A percentile compares a stretch with the other conserved stretches of the same genome.
These are phyloP conservation scores for Simplicillium sp. DNA, from an alignment of 2,329 filamentous ascomycete species.

Conservation along the genomic window DNA sequence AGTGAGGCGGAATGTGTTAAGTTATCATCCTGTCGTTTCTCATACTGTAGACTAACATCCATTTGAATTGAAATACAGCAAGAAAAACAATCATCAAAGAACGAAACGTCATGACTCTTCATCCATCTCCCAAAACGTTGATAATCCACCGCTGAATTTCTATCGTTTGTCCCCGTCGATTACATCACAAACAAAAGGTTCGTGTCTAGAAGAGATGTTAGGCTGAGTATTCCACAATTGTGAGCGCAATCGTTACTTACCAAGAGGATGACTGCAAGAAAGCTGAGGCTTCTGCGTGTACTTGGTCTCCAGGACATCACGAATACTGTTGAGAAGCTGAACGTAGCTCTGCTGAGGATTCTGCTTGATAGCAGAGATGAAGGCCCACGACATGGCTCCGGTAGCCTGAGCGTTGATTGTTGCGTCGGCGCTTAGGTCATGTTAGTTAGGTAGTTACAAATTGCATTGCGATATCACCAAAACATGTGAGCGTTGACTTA, in stretches of 20 bases:
- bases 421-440: conserved; percentile 64
- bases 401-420: conserved; percentile 83
- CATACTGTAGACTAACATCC: no score
- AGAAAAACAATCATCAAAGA: no score
- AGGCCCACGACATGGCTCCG: conserved; percentile 97
- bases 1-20: no score
- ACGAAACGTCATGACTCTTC: no score
- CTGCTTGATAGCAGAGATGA: conserved; percentile 82
- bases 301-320: conserved; percentile 76
- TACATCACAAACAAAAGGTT: conserved; percentile 60
- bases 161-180: neutral
- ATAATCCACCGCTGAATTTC: no score
- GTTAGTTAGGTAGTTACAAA: conserved; percentile 10
- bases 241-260: conserved; percentile 45
- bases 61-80: no score
- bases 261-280: conserved; percentile 89
- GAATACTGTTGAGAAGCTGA: conserved; percentile 88
- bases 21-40: no score
- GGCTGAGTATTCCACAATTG: neutral
- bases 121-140: no score
- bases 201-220: conserved; percentile 37
- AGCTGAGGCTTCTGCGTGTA: conserved; percentile 94
- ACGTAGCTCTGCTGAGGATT: conserved; percentile 96
- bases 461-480: neutral
- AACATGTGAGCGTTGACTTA: conserved; percentile 33